Evolutionary conservation across 2,329 filamentous ascomycete species (phyloP).

Genomic region (Metarhizium album): DNA sequence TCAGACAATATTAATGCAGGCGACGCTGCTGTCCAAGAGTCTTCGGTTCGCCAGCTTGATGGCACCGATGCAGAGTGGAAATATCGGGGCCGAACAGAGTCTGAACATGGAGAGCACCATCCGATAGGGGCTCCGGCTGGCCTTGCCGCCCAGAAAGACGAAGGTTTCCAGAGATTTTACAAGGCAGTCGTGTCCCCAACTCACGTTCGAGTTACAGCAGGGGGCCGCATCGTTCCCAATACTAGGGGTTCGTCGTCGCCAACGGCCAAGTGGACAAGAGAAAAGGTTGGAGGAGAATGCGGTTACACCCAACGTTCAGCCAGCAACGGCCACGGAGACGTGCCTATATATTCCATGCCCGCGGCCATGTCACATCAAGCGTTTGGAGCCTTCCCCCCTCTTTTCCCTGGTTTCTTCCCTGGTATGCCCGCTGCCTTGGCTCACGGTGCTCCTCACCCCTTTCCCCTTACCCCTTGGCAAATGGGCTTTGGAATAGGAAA

Average conservation of each 20-base stretch:
- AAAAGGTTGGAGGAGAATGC: slow-evolving; percentile 20
- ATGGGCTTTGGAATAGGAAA: slow-evolving; percentile 26
- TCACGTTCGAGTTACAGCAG: slow-evolving; percentile 56
- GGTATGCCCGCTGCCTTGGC: slow-evolving; percentile 20
- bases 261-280: slow-evolving; percentile 38
- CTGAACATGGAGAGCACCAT: slow-evolving; percentile 30
- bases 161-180: slow-evolving; percentile 59
- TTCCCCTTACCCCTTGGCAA: slow-evolving; percentile 30
- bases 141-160: slow-evolving; percentile 43
- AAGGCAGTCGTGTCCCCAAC: slow-evolving; percentile 58
- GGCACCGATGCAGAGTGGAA: slow-evolving; percentile 32
- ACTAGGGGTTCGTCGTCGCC: slow-evolving; percentile 43
- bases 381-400: slow-evolving; percentile 18
- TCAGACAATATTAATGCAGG: slow-evolving; percentile 7
- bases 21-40: slow-evolving; percentile 6
- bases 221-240: slow-evolving; percentile 57
- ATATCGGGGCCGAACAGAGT: slow-evolving; percentile 34
- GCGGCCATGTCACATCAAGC: slow-evolving; percentile 14
- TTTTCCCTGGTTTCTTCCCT: slow-evolving; percentile 22
- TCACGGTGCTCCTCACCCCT: slow-evolving; percentile 18
- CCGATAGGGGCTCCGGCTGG: slow-evolving; percentile 44
- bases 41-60: slow-evolving; percentile 22
- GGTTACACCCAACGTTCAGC: slow-evolving; percentile 10
- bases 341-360: slow-evolving; percentile 6
- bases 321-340: slow-evolving; percentile 9